phyloP scores from a whole-genome alignment of 139 green algal species.

The Nannochloris sp. region DNA sequence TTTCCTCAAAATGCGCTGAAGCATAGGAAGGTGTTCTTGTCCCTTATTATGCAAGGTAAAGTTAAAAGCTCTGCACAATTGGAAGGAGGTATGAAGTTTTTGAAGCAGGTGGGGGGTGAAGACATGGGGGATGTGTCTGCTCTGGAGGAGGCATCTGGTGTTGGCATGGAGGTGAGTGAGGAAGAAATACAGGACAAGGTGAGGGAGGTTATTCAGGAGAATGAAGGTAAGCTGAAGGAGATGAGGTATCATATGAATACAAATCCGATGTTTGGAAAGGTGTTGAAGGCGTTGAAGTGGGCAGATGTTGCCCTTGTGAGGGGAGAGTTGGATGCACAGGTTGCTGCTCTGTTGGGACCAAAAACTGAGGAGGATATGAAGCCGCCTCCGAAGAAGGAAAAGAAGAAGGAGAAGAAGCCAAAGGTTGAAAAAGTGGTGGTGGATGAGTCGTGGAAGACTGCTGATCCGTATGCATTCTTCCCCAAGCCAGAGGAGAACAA shows the following conservation, averaged over 20 bases:
- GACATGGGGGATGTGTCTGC: slow-evolving; percentile 29
- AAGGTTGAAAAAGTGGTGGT: slow-evolving; percentile 1
- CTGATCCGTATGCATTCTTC: slow-evolving; percentile 80
- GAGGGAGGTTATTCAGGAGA: slow-evolving; percentile 34
- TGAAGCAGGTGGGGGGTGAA: slow-evolving; percentile 47
- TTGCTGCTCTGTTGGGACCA: slow-evolving; percentile 66
- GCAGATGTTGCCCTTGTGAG: slow-evolving; percentile 57
- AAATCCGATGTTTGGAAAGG: slow-evolving; percentile 56
- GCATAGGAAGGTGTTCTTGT: slow-evolving; percentile 60
- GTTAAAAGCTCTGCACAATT: slow-evolving; percentile 65
- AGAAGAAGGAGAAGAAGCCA: slow-evolving; percentile 1
- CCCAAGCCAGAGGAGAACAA: slow-evolving; percentile 76
- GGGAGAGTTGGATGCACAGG: slow-evolving; percentile 33
- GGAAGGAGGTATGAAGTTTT: slow-evolving; percentile 71
- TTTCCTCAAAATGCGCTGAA: slow-evolving; percentile 69
- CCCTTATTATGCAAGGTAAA: slow-evolving; percentile 55
- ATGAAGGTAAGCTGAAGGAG: slow-evolving; percentile 46
- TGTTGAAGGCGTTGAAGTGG: slow-evolving; percentile 60
- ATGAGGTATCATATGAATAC: slow-evolving; percentile 69
- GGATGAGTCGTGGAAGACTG: slow-evolving; percentile 18
- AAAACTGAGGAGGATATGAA: slow-evolving; percentile 75
- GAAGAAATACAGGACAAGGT: slow-evolving; percentile 64
- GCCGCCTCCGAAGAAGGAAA: slow-evolving; percentile 20
- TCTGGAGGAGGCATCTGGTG: slow-evolving; percentile 61
- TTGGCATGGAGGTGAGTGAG: slow-evolving; percentile 68